Percentiles rank a stretch among this genome's conserved stretches.
Conservation (phyloP, 2,329 filamentous ascomycete species). For the Paracoccidioides lutzii region DNA sequence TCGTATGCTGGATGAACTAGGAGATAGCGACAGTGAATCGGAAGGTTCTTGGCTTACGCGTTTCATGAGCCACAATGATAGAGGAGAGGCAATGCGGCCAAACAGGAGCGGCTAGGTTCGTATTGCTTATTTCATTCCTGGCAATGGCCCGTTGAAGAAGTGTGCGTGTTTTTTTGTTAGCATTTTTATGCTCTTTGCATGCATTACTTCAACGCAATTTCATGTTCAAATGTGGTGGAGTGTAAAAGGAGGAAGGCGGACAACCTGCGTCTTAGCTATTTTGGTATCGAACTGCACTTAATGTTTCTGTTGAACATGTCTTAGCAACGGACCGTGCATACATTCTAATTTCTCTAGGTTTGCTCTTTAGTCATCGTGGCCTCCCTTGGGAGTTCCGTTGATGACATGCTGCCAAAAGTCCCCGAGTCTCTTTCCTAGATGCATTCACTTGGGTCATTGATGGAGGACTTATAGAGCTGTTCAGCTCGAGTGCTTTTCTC, state of each 20-base stretch:
- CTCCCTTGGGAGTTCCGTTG: too few relatives aligned
- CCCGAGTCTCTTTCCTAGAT: too few relatives aligned
- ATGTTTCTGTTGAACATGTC: too few relatives aligned
- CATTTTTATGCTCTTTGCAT: background rate
- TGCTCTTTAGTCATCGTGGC: background rate
- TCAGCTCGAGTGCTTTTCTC: background rate
- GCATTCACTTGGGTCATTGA: too few relatives aligned
- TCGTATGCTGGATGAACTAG: conserved; percentile 19
- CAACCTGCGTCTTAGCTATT: background rate
- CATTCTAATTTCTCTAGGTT: background rate
- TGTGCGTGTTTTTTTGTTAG: background rate
- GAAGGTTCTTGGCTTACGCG: conserved; percentile 8
- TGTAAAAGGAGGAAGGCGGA: background rate
- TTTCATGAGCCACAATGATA: background rate
- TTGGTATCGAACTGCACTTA: background rate
- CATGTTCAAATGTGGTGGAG: background rate
- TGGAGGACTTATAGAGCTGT: background rate
- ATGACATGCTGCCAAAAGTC: too few relatives aligned
- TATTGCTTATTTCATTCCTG: background rate
- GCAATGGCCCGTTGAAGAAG: background rate
- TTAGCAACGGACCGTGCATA: background rate
- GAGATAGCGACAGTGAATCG: conserved; percentile 16
- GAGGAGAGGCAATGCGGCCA: background rate
- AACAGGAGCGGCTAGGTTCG: background rate
- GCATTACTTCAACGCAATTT: background rate